Evolutionary conservation across 2,329 filamentous ascomycete species (phyloP), one percentile per base, ranked within the genome.

Genomic region (Fusarium burgessii): DNA sequence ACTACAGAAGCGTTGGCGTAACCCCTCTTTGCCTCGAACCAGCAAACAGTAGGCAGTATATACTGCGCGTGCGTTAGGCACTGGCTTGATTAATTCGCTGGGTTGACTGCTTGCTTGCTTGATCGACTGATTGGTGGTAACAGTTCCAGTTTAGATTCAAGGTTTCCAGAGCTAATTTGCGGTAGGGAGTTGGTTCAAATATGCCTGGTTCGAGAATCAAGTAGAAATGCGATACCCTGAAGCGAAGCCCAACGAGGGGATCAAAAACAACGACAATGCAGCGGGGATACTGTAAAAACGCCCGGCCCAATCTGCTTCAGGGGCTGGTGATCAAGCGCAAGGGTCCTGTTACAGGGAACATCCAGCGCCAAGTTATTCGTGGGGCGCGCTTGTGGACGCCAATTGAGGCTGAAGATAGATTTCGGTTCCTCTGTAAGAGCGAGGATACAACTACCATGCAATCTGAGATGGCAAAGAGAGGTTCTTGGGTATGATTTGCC

Each of bases 1-100:
- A 70, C 70, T 73, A 62, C 63, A 76, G 74, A 74, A 71, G 71
- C 74, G 73, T 62, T 70, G 63, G 64, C 72, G 62, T 65, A 71
- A 75, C 70, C 71, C 71, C 74, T 76, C 73, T 72, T 73, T 64
- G 62, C 46, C 47, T 66, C 33, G 47, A 70, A 52, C 63, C 70
- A 64, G 62, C 66, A 62, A 66, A 57, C 66, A 55, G 71, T 52
- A 68, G 57, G 64, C 64, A 74, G 66, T 59, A 68, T 67, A 68
- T 58, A 46, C 54, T 75, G 68, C 55, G 63, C 65, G 62, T 71
- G 68, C 66, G 70, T 66, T 57, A 60, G 56, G 69, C 62, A 45
- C 62, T 55, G 47, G 62, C 42, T 62, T 47, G 62, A 17, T 45
- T 33, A 58, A 46, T 47, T 57, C 68, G 51, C 65, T 70, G 57